Evolutionary conservation across 2,329 filamentous ascomycete species (phyloP), one percentile per base, ranked within the genome.

Genomic region (Phyllosticta citrichinensis): DNA sequence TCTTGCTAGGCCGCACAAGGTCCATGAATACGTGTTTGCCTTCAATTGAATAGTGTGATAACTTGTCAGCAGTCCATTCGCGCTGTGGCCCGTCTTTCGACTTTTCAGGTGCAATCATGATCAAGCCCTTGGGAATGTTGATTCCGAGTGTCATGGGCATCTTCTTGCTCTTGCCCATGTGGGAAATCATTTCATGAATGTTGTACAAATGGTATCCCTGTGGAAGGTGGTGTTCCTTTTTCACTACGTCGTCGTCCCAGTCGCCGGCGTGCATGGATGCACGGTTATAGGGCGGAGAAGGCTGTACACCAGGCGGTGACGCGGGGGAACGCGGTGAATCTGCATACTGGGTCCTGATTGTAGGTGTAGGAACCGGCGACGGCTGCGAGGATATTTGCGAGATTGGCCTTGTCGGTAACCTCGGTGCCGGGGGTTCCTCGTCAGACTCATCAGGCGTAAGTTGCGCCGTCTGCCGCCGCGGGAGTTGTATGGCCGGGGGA

Each of bases 1-100:
- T 97, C 77, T 93, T 97, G 75, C 90, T 96, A 6, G 94, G 94
- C 59, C 87, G 82, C 57, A 97, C 87, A 55, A 99, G 80, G 73
- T 99, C 94, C 72, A 99, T 81, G 70, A 99, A 99, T 14, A 99
- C 89, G 74, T 97, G 94, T 71, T 99, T 99, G 40, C 93, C 94
- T 77, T 99, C 94, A 62, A 96, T 91, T 22, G 92, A 97, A 74
- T 97, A 97, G 74, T 97, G 91, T n/a, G 88, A 91, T 81, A 99
- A 87, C 72, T 89, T 94, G 52, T 97, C 92, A 0, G 91, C 93
- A 1, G 87, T 88, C 94, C 94, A 99, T 74, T 96, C 92, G 70
- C 95, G 87, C 63, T 89, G 86, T 3, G 89, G 87, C 1, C 91
- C 92, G 71, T 97, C 91, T 64, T 86, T 82, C 56, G 86, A 81